Conservation (phyloP, 768 basidiomycete species). For the Psilocybe sp. region DNA sequence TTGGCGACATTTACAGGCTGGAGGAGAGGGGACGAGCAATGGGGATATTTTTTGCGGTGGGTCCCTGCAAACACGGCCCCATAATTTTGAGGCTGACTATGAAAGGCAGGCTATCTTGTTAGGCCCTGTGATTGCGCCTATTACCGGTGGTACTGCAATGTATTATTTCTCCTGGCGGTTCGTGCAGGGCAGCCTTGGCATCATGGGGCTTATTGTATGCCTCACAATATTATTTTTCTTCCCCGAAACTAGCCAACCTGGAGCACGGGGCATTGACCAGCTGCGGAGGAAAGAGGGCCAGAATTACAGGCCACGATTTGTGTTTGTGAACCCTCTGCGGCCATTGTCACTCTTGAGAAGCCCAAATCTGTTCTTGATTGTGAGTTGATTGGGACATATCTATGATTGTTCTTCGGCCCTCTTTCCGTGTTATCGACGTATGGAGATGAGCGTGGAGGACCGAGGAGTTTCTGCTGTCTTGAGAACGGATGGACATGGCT, state of each 20-base stretch:
- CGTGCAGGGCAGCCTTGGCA: slow-evolving; percentile 45
- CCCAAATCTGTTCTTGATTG: slow-evolving; percentile 53
- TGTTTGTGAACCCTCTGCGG: slow-evolving; percentile 58
- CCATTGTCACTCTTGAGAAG: slow-evolving; percentile 49
- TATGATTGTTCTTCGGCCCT: neutral
- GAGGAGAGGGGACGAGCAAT: slow-evolving; percentile 59
- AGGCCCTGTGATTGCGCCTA: slow-evolving; percentile 59
- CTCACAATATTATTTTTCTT: slow-evolving; percentile 39
- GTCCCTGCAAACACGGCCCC: slow-evolving; percentile 5
- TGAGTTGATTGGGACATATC: slow-evolving; percentile 25
- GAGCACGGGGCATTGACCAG: slow-evolving; percentile 30
- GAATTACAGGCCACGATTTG: slow-evolving; percentile 27
- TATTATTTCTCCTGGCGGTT: slow-evolving; percentile 65
- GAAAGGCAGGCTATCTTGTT: slow-evolving; percentile 45
- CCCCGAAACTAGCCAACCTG: slow-evolving; percentile 57
- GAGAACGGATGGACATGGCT: too few relatives aligned
- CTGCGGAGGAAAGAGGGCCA: slow-evolving; percentile 42
- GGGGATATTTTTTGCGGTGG: slow-evolving; percentile 52
- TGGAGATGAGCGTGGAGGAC: too few relatives aligned
- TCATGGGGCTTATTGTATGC: slow-evolving; percentile 35
- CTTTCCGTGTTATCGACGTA: too few relatives aligned
- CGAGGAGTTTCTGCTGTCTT: too few relatives aligned
- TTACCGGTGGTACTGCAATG: slow-evolving; percentile 50
- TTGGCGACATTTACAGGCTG: slow-evolving; percentile 62
- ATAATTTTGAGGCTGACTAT: neutral